Evolutionary conservation across 169 alveolate genomes (phyloP).

Genomic region (Plasmodium ovale): DNA sequence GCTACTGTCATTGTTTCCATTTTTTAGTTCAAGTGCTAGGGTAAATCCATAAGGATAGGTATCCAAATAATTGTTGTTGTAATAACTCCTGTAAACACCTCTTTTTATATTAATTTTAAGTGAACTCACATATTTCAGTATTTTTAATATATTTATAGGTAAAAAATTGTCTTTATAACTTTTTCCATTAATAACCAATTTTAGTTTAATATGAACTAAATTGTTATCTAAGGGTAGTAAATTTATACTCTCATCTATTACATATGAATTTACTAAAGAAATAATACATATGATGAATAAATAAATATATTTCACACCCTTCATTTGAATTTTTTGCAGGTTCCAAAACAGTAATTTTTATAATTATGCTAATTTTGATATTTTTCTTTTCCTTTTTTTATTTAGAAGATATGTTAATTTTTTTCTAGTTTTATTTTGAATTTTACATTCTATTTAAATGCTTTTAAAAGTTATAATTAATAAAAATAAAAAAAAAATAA

Average conservation of each 20-base stretch:
- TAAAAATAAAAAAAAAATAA: neutral
- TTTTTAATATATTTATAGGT: constrained; percentile 56
- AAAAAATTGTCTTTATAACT: constrained; percentile 59
- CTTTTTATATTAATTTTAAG: constrained; percentile 74
- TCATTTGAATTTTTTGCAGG: constrained; percentile 35
- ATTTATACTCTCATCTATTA: constrained; percentile 62
- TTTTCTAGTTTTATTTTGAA: neutral
- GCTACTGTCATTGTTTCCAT: constrained; percentile 12
- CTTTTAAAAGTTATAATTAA: too few species aligned
- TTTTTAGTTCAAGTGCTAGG: constrained; percentile 52
- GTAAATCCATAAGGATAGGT: constrained; percentile 72
- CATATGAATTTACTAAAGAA: constrained; percentile 49
- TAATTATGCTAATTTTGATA: neutral
- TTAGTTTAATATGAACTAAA: constrained; percentile 60
- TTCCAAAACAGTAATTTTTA: neutral
- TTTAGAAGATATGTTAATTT: neutral
- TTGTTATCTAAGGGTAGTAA: constrained; percentile 57
- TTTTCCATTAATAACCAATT: constrained; percentile 64
- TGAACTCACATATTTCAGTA: constrained; percentile 62
- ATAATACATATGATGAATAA: constrained; percentile 22
- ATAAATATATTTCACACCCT: constrained; percentile 37
- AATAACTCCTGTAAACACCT: constrained; percentile 63
- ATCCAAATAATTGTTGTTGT: constrained; percentile 74
- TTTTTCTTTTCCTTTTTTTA: constrained; percentile 3
- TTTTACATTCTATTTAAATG: neutral